These are phyloP conservation scores for Cytospora mali DNA, from an alignment of 2,329 filamentous ascomycete genomes.

Conservation along the genomic window DNA sequence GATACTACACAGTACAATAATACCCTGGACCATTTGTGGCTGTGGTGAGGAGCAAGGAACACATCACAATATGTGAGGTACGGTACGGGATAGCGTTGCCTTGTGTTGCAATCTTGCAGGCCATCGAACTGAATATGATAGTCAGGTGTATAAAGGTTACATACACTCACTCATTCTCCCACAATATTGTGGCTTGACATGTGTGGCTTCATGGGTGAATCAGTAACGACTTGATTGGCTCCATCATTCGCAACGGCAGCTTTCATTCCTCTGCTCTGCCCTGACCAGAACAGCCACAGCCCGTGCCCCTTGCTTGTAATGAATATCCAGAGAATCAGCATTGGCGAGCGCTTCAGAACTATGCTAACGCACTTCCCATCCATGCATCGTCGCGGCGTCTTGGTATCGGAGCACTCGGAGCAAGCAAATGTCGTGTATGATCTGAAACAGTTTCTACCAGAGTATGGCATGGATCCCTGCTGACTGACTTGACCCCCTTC, in stretches of 20 bases:
- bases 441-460: conserved; percentile 23
- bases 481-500: neutral
- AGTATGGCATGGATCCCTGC: conserved; percentile 15
- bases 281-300: neutral
- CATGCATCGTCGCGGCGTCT: conserved; percentile 9
- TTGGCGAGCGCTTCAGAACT: neutral
- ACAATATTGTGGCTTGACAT: neutral
- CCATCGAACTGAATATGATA: too few species aligned
- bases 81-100: neutral
- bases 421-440: conserved; percentile 3
- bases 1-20: too few species aligned
- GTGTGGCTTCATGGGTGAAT: neutral
- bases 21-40: conserved; percentile 1
- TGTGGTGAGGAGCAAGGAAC: neutral
- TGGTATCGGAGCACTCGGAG: conserved; percentile 7
- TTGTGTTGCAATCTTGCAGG: neutral
- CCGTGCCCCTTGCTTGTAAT: neutral
- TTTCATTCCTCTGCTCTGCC: neutral
- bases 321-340: neutral
- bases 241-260: neutral
- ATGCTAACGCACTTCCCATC: conserved; percentile 13
- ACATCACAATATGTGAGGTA: neutral
- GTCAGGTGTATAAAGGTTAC: too few species aligned
- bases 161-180: too few species aligned
- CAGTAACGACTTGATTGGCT: neutral